Conservation (phyloP, 139 green algal species). For the Chlorella sp. region DNA sequence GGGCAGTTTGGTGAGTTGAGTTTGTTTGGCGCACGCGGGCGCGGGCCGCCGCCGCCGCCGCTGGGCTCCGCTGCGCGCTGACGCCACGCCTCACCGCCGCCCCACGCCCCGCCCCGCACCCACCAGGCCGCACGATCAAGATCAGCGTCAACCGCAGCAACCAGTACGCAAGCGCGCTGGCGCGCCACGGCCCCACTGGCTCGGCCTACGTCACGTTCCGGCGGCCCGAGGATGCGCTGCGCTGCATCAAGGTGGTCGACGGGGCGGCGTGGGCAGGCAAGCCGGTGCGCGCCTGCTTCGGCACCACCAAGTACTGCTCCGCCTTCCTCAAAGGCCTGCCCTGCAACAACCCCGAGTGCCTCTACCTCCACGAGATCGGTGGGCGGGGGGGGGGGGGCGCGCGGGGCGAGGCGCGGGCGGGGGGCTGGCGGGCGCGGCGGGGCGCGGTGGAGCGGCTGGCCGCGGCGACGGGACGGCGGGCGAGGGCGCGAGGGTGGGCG, state of each 20-base stretch:
- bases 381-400: not conserved
- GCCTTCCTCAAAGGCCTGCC: slow-evolving; percentile 84
- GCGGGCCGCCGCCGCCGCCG: too few relatives aligned
- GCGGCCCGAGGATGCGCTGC: slow-evolving; percentile 61
- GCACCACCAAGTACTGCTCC: slow-evolving; percentile 98
- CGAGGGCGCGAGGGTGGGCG: not conserved
- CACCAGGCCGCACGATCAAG: slow-evolving; percentile 57
- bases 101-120: too few relatives aligned
- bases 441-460: not conserved
- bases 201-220: slow-evolving; percentile 90
- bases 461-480: not conserved
- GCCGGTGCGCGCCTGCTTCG: slow-evolving; percentile 84
- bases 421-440: not conserved
- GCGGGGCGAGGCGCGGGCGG: too few relatives aligned
- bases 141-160: slow-evolving; percentile 73
- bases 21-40: too few relatives aligned
- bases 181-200: slow-evolving; percentile 63
- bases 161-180: slow-evolving; percentile 26
- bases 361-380: slow-evolving; percentile 91
- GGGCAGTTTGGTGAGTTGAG: slow-evolving; percentile 78
- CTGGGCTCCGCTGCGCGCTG: too few relatives aligned
- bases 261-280: slow-evolving; percentile 71
- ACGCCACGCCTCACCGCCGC: too few relatives aligned
- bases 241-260: slow-evolving; percentile 85
- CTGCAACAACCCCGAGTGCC: slow-evolving; percentile 91